These are phyloP conservation scores for Fonsecaea nubica DNA, from an alignment of 2,329 filamentous ascomycete genomes.

Conservation along the genomic window DNA sequence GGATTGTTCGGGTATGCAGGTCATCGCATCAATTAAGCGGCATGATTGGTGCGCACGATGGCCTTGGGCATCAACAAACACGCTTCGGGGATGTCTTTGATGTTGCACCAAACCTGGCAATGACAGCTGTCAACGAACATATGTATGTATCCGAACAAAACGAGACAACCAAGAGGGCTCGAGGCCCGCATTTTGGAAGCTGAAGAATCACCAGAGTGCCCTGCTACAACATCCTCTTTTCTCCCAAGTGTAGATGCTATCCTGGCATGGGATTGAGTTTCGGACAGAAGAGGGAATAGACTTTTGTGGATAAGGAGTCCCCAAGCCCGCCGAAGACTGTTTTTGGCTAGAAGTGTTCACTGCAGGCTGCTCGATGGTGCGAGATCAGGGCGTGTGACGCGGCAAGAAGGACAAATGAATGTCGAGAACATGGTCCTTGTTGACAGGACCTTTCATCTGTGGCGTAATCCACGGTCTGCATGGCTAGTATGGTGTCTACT, in stretches of 20 bases:
- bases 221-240: not conserved
- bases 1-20: slow-evolving; percentile 33
- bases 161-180: slow-evolving; percentile 7
- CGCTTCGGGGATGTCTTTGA: slow-evolving; percentile 9
- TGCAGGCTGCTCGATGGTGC: slow-evolving; percentile 1
- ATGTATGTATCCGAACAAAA: slow-evolving; percentile 14
- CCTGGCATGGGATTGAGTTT: slow-evolving; percentile 4
- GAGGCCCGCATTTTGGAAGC: not conserved
- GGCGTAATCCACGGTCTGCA: slow-evolving; percentile 18
- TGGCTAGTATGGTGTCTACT: slow-evolving; percentile 7
- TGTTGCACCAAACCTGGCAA: slow-evolving; percentile 13
- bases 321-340: not conserved
- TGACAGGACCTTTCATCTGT: slow-evolving; percentile 9
- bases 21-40: slow-evolving; percentile 29
- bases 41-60: slow-evolving; percentile 25
- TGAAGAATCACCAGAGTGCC: not conserved
- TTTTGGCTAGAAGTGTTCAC: not conserved
- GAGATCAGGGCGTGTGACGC: slow-evolving; percentile 2
- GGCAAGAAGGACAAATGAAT: slow-evolving; percentile 4
- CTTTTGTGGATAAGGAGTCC: slow-evolving; percentile 5
- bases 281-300: slow-evolving; percentile 3
- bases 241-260: slow-evolving; percentile 5
- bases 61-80: slow-evolving; percentile 6
- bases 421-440: slow-evolving; percentile 8
- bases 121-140: slow-evolving; percentile 17